A percentile compares a stretch with the other conserved stretches of the same genome.
These are phyloP conservation scores for Colletotrichum musae DNA, from an alignment of 2,329 filamentous ascomycete genomes.

Conservation along the genomic window DNA sequence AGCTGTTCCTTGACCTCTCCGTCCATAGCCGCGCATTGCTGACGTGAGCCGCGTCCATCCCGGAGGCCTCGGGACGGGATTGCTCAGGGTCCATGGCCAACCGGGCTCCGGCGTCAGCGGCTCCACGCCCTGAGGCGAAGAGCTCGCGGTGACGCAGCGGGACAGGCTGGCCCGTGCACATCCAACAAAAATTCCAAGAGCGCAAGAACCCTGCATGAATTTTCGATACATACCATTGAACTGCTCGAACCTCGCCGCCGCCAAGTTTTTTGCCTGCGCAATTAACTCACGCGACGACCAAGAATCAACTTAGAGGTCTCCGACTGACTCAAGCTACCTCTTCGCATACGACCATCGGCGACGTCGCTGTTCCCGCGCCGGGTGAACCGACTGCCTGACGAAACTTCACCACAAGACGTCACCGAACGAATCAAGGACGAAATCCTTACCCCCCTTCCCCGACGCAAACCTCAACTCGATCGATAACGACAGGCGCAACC, in stretches of 20 bases:
- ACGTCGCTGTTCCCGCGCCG: not conserved
- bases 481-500: constrained; percentile 29
- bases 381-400: constrained; percentile 4
- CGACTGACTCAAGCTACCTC: not conserved
- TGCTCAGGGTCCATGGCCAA: not conserved
- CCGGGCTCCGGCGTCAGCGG: not conserved
- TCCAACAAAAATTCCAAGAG: constrained; percentile 37
- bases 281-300: constrained; percentile 29
- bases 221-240: constrained; percentile 37
- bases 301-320: constrained; percentile 32
- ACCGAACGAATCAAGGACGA: constrained; percentile 22
- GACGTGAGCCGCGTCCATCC: not conserved
- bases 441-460: constrained; percentile 50
- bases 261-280: constrained; percentile 36
- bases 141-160: constrained; percentile 35
- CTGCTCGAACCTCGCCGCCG: constrained; percentile 36
- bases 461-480: constrained; percentile 6
- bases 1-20: not conserved
- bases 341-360: not conserved
- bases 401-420: constrained; percentile 15
- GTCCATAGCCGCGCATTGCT: not conserved
- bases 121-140: constrained; percentile 3
- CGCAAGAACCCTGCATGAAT: constrained; percentile 38
- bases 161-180: constrained; percentile 37
- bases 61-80: constrained; percentile 14